These are phyloP conservation scores for Stagonosporopsis tanaceti DNA, from an alignment of 2,329 filamentous ascomycete species.

Conservation along the genomic window DNA sequence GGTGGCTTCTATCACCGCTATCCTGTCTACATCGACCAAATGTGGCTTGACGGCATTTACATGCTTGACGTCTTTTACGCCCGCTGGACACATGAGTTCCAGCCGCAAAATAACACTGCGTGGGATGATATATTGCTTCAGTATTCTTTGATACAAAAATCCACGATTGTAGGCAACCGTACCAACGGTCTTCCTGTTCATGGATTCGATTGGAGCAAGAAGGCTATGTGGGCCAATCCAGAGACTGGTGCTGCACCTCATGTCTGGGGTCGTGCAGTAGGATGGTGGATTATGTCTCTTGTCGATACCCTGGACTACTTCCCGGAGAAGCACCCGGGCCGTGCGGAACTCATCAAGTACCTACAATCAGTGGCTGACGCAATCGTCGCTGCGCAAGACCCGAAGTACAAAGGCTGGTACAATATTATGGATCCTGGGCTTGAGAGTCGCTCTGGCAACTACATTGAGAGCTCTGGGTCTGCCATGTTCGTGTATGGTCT, in stretches of 20 bases:
- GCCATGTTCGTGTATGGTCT: constrained; percentile 65
- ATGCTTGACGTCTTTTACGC: constrained; percentile 41
- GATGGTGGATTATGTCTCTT: constrained; percentile 63
- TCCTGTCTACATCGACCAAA: constrained; percentile 57
- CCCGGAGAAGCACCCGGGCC: constrained; percentile 18
- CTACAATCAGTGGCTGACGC: constrained; percentile 34
- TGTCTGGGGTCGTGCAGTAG: constrained; percentile 61
- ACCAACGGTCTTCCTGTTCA: constrained; percentile 59
- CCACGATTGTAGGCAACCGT: constrained; percentile 48
- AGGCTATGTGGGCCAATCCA: constrained; percentile 60
- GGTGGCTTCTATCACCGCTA: constrained; percentile 62
- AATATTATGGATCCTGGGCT: constrained; percentile 60
- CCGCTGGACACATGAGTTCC: constrained; percentile 38
- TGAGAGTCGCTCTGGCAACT: constrained; percentile 58
- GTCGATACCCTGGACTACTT: constrained; percentile 56
- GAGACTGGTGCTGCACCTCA: constrained; percentile 59
- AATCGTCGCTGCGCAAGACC: constrained; percentile 46
- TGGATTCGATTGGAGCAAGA: constrained; percentile 61
- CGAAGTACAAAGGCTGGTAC: constrained; percentile 61
- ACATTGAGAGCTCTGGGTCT: constrained; percentile 66
- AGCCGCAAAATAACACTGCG: constrained; percentile 41
- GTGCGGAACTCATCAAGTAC: constrained; percentile 39
- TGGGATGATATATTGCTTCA: constrained; percentile 47
- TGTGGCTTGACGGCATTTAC: constrained; percentile 62
- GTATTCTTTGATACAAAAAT: constrained; percentile 39